phyloP scores from a whole-genome alignment of 1,284 basidiomycete species.

The Fomitopsis schrenkii region DNA sequence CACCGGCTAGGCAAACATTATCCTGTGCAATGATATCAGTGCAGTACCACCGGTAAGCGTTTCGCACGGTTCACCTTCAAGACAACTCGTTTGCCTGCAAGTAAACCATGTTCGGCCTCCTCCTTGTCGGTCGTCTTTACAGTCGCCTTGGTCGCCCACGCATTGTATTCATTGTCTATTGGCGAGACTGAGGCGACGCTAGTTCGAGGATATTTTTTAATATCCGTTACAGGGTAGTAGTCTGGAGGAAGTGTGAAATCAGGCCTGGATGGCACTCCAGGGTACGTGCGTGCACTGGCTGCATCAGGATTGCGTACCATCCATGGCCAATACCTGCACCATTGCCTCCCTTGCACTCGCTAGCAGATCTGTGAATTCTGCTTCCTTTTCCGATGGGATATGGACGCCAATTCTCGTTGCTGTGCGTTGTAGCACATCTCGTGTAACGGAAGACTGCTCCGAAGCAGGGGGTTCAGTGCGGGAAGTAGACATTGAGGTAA shows the following conservation, averaged over 20 bases:
- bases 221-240: constrained; percentile 12
- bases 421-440: constrained; percentile 13
- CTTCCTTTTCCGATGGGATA: constrained; percentile 13
- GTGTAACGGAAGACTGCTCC: constrained; percentile 7
- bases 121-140: constrained; percentile 9
- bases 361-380: constrained; percentile 15
- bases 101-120: constrained; percentile 6
- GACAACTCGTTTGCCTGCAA: constrained; percentile 15
- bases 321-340: constrained; percentile 16
- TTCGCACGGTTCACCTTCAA: constrained; percentile 12
- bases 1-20: constrained; percentile 34
- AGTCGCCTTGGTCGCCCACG: constrained; percentile 18
- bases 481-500: background rate
- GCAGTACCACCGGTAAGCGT: background rate
- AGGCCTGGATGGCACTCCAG: background rate
- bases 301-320: constrained; percentile 8
- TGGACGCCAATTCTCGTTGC: constrained; percentile 14
- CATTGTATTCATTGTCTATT: constrained; percentile 16
- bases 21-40: constrained; percentile 20
- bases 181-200: constrained; percentile 8
- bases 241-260: constrained; percentile 6
- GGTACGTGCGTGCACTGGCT: background rate
- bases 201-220: constrained; percentile 13
- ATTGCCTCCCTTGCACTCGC: constrained; percentile 15
- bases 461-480: background rate